These are phyloP conservation scores for Suhomyces panamericanus DNA, from an alignment of 1,139 yeast genomes.

Conservation along the genomic window DNA sequence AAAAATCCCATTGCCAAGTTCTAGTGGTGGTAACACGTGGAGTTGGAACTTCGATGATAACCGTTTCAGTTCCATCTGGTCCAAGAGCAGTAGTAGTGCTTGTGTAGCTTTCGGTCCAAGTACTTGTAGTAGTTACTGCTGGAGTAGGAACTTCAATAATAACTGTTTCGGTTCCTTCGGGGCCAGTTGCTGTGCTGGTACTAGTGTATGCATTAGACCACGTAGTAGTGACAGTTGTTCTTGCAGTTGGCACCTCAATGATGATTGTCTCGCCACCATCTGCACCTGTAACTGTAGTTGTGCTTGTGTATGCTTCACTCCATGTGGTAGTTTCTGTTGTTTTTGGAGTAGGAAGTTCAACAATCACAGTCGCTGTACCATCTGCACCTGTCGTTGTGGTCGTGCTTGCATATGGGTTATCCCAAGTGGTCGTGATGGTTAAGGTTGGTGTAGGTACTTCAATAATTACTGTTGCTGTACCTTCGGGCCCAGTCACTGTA, in stretches of 20 bases:
- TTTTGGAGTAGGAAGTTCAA: conserved; percentile 20
- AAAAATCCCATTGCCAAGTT: neutral
- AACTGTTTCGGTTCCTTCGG: conserved; percentile 18
- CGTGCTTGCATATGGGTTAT: conserved; percentile 11
- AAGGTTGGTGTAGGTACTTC: conserved; percentile 20
- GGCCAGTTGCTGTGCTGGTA: conserved; percentile 10
- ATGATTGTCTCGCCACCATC: conserved; percentile 13
- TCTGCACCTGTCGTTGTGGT: conserved; percentile 14
- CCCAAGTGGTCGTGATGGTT: conserved; percentile 15
- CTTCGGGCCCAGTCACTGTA: conserved; percentile 15
- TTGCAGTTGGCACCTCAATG: conserved; percentile 17
- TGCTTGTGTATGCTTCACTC: conserved; percentile 6
- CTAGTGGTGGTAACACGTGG: too few species aligned
- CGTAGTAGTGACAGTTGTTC: conserved; percentile 12
- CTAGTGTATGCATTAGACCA: conserved; percentile 9
- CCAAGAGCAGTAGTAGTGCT: conserved; percentile 12
- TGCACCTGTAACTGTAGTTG: conserved; percentile 11
- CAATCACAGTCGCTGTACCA: conserved; percentile 18
- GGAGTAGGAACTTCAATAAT: conserved; percentile 17
- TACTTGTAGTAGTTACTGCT: conserved; percentile 11
- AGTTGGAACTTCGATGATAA: conserved; percentile 6
- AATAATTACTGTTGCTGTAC: conserved; percentile 20
- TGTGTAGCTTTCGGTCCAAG: conserved; percentile 11
- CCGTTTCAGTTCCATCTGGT: conserved; percentile 10
- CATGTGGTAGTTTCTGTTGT: conserved; percentile 10